Percentiles rank a stretch among this genome's conserved stretches.
Evolutionary conservation across 805 yeast species (phyloP).

Genomic region (Yarrowia porcina): DNA sequence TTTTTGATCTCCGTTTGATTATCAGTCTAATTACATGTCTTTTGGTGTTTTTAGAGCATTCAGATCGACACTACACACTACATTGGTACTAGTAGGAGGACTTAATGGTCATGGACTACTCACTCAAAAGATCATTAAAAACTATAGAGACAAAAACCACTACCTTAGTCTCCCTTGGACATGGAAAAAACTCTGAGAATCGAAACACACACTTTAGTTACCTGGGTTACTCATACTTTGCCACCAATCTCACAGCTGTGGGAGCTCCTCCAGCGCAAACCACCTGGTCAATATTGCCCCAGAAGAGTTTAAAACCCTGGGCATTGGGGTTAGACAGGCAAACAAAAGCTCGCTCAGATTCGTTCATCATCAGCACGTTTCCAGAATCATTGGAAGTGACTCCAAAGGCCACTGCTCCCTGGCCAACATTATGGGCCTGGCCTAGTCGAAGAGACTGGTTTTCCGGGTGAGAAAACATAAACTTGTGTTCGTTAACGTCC

Average conservation of each 20-base stretch:
- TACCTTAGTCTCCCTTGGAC: not conserved
- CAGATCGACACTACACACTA: no score
- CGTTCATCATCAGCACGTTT: conserved; percentile 14
- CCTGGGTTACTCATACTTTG: not conserved
- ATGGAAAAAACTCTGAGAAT: not conserved
- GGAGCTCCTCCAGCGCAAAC: conserved; percentile 17
- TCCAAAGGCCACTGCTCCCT: not conserved
- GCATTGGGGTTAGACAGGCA: conserved; percentile 14
- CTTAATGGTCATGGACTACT: no score
- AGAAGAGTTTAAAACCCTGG: not conserved
- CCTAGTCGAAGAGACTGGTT: not conserved
- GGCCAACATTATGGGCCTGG: not conserved
- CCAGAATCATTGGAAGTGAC: conserved; percentile 14
- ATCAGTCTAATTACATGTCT: no score
- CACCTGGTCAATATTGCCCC: conserved; percentile 18
- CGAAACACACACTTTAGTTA: not conserved
- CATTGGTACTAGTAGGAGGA: no score
- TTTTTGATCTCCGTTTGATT: no score
- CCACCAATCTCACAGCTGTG: not conserved
- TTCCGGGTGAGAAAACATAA: not conserved
- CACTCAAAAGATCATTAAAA: not conserved
- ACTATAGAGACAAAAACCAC: not conserved
- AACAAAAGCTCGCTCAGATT: not conserved
- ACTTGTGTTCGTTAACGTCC: conserved; percentile 15
- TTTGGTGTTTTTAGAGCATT: no score